Conservation (phyloP, 148 eudicot genomes). For the Silene uniflora region DNA sequence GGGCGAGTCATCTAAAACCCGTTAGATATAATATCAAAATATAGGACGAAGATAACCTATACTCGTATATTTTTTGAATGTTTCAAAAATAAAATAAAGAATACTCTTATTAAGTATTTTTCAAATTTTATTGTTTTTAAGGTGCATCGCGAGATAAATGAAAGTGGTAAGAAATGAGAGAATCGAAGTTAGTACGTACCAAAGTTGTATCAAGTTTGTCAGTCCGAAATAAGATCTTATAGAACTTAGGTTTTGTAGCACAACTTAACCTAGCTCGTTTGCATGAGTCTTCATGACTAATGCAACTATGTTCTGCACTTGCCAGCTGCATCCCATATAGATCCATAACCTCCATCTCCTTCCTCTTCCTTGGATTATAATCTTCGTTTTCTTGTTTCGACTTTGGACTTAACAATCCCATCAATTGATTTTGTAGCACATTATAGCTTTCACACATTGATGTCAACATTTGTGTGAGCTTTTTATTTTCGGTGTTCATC, state of each 20-base stretch:
- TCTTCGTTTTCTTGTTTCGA: slow-evolving; percentile 22
- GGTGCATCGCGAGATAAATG: too few relatives aligned
- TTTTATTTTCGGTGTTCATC: slow-evolving; percentile 28
- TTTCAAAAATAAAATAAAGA: too few relatives aligned
- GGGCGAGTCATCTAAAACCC: too few relatives aligned
- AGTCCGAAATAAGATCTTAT: slow-evolving; percentile 22
- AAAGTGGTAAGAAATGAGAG: too few relatives aligned
- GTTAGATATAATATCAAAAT: too few relatives aligned
- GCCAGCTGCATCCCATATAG: slow-evolving; percentile 13
- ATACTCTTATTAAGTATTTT: too few relatives aligned
- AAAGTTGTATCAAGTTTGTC: slow-evolving; percentile 25
- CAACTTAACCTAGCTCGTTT: slow-evolving; percentile 18
- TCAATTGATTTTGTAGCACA: slow-evolving; percentile 25
- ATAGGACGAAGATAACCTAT: too few relatives aligned
- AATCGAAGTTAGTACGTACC: slow-evolving; percentile 21
- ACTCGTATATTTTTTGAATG: too few relatives aligned
- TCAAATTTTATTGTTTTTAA: too few relatives aligned
- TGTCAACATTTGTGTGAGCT: slow-evolving; percentile 27
- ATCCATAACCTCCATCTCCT: slow-evolving; percentile 4
- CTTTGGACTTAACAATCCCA: slow-evolving; percentile 9
- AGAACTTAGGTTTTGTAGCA: slow-evolving; percentile 24
- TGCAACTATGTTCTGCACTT: slow-evolving; percentile 26
- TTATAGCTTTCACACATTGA: slow-evolving; percentile 24
- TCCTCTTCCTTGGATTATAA: slow-evolving; percentile 17
- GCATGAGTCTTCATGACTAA: slow-evolving; percentile 25